Conservation (phyloP, 1,284 basidiomycete genomes). For the Hemileccinum hortonii region DNA sequence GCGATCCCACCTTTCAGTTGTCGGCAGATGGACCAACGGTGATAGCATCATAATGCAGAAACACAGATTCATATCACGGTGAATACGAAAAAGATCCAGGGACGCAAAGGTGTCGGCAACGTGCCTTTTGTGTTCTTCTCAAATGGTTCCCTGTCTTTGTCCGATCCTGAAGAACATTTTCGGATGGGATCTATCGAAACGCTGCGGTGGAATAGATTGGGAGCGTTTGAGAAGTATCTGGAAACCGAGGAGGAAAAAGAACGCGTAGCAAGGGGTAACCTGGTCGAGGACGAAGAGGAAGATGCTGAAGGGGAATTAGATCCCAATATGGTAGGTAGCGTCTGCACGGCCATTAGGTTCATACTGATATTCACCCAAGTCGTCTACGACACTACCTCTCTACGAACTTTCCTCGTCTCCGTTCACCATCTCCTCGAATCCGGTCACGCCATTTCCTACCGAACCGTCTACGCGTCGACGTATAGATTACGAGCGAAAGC, state of each 20-base stretch:
- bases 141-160: conserved; percentile 39
- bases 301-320: conserved; percentile 28
- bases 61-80: conserved; percentile 61
- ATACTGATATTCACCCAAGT: conserved; percentile 13
- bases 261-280: conserved; percentile 13
- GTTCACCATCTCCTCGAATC: conserved; percentile 27
- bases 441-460: conserved; percentile 33
- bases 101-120: conserved; percentile 56
- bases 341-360: neutral
- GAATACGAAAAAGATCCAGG: conserved; percentile 47
- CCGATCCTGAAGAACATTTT: conserved; percentile 21
- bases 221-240: conserved; percentile 28
- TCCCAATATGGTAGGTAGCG: conserved; percentile 25
- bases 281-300: conserved; percentile 22
- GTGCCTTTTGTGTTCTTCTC: conserved; percentile 58
- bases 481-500: conserved; percentile 32
- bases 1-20: conserved; percentile 24
- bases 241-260: conserved; percentile 30
- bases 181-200: conserved; percentile 25
- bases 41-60: conserved; percentile 52
- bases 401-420: conserved; percentile 29
- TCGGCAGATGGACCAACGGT: conserved; percentile 5
- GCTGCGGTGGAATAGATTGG: conserved; percentile 29
- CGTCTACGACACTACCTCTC: conserved; percentile 30
- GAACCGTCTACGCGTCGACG: conserved; percentile 29